phyloP scores from a whole-genome alignment of 768 basidiomycete species.

The Pisolithus tinctorius region DNA sequence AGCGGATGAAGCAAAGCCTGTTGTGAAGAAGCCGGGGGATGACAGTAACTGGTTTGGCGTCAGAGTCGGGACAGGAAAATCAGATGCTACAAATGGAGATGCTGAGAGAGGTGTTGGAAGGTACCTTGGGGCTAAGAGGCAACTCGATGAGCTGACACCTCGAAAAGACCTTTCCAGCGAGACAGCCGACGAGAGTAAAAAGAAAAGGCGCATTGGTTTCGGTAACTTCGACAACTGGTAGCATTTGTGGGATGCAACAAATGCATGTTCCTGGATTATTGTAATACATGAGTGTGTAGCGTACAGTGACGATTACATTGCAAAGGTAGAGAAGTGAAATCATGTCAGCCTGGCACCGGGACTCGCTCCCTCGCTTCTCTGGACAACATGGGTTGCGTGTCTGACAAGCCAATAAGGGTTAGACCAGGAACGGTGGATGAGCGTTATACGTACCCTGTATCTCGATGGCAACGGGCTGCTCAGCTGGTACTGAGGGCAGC shows the following conservation, averaged over 20 bases:
- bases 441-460: slow-evolving; percentile 25
- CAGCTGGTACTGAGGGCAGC: slow-evolving; percentile 51
- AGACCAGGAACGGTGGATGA: not conserved
- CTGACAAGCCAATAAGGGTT: slow-evolving; percentile 2
- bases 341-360: slow-evolving; percentile 18
- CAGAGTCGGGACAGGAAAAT: slow-evolving; percentile 55
- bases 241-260: not conserved
- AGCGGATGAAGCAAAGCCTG: slow-evolving; percentile 24
- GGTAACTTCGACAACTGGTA: slow-evolving; percentile 88
- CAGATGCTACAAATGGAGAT: slow-evolving; percentile 22
- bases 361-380: slow-evolving; percentile 7
- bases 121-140: slow-evolving; percentile 58
- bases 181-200: slow-evolving; percentile 49
- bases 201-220: slow-evolving; percentile 82
- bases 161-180: slow-evolving; percentile 5
- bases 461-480: slow-evolving; percentile 30
- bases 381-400: slow-evolving; percentile 30
- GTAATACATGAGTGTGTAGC: slow-evolving; percentile 5
- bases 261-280: not conserved
- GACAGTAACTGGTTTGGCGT: slow-evolving; percentile 85
- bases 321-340: not conserved
- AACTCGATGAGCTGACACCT: slow-evolving; percentile 24
- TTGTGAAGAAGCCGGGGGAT: slow-evolving; percentile 56
- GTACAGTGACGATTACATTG: slow-evolving; percentile 6
- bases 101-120: slow-evolving; percentile 60